Evolutionary conservation across 139 green algal genomes (phyloP).

Genomic region (Pseudopediastrum boryanum): DNA sequence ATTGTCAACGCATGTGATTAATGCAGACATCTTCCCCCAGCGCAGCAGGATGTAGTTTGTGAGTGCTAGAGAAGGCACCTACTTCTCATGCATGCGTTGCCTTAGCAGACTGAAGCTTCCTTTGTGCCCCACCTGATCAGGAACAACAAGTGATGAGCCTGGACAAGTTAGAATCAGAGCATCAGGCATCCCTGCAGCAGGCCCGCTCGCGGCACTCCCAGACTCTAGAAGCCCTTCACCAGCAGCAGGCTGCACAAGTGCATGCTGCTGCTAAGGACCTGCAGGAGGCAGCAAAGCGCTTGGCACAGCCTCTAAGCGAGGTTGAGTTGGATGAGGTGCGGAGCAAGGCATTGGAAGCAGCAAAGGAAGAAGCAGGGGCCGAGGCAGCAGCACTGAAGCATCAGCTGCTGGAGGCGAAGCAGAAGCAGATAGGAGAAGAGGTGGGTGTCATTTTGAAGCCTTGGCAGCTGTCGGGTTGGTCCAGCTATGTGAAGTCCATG

Average conservation of each 20-base stretch:
- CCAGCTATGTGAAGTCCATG: background rate
- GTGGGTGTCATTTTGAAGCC: background rate
- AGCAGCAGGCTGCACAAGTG: background rate
- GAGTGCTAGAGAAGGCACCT: too few relatives aligned
- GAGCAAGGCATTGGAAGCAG: slow-evolving; percentile 13
- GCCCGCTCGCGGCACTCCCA: too few relatives aligned
- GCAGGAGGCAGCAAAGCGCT: slow-evolving; percentile 3
- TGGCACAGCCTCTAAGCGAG: slow-evolving; percentile 15
- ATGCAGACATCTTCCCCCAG: too few relatives aligned
- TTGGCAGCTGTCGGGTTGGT: background rate
- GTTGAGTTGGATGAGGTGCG: slow-evolving; percentile 30
- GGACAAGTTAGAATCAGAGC: too few relatives aligned
- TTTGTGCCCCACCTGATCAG: too few relatives aligned
- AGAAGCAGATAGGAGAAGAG: slow-evolving; percentile 14
- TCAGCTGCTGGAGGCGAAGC: slow-evolving; percentile 20
- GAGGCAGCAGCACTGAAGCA: slow-evolving; percentile 35
- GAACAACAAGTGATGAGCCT: too few relatives aligned
- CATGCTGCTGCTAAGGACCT: background rate
- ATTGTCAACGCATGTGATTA: too few relatives aligned
- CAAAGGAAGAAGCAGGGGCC: slow-evolving; percentile 18
- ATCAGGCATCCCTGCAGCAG: too few relatives aligned
- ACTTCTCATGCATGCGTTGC: too few relatives aligned
- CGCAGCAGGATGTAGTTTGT: too few relatives aligned
- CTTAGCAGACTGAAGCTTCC: too few relatives aligned
- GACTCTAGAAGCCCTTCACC: too few relatives aligned